Evolutionary conservation across 108 stramenopile species (phyloP).

Genomic region (Stephanodiscus minutulus): DNA sequence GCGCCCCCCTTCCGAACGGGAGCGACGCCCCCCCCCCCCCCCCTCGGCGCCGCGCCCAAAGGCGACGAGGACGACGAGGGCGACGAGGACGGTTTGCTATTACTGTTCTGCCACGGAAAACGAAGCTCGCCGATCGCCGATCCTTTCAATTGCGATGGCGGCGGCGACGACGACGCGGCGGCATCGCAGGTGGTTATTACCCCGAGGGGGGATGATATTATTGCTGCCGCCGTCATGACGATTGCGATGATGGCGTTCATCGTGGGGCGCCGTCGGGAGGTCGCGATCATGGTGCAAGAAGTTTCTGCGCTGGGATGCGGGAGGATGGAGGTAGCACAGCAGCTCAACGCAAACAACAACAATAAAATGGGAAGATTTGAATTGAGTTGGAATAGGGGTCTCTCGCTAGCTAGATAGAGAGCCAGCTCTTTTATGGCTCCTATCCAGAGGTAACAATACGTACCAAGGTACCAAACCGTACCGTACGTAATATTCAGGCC

Average conservation of each 20-base stretch:
- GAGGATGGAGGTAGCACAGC: too few relatives aligned
- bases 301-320: too few relatives aligned
- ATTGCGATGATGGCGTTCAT: neutral
- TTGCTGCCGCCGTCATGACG: neutral
- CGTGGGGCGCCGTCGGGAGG: neutral
- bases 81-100: neutral
- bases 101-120: neutral
- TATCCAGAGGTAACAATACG: too few relatives aligned
- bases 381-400: too few relatives aligned
- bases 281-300: neutral
- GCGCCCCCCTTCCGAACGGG: neutral
- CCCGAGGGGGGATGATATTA: too few relatives aligned
- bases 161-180: too few relatives aligned
- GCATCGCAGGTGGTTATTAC: too few relatives aligned
- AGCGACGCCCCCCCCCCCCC: neutral
- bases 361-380: too few relatives aligned
- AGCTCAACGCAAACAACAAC: too few relatives aligned
- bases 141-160: neutral
- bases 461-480: too few relatives aligned
- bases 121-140: neutral
- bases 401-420: too few relatives aligned
- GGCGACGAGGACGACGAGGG: neutral
- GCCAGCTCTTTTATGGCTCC: too few relatives aligned
- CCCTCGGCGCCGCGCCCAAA: neutral
- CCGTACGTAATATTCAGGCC: neutral